phyloP scores from a whole-genome alignment of 495 filamentous ascomycete genomes.

The Daldinia loculata region DNA sequence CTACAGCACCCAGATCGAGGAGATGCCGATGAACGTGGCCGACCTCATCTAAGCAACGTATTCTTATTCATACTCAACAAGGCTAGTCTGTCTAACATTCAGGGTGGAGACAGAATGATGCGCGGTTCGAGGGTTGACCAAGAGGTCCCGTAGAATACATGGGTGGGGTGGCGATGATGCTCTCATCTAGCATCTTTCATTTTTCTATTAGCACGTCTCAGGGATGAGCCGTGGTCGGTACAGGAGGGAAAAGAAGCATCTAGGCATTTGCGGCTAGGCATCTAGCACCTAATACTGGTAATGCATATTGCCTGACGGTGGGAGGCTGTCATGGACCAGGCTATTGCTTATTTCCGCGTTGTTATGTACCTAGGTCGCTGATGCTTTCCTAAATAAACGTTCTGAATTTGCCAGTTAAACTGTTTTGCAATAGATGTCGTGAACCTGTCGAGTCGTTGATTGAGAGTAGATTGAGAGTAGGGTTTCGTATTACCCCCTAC shows the following conservation, averaged over 20 bases:
- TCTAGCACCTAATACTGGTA: conserved; percentile 46
- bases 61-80: conserved; percentile 7
- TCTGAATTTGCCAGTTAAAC: conserved; percentile 23
- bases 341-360: conserved; percentile 40
- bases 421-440: not conserved
- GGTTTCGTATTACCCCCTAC: not conserved
- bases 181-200: conserved; percentile 35
- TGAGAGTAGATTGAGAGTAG: not conserved
- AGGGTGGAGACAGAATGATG: conserved; percentile 15
- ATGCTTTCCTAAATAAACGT: conserved; percentile 45
- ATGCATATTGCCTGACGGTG: conserved; percentile 40
- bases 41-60: conserved; percentile 63
- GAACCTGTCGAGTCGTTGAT: not conserved
- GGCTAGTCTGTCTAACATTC: conserved; percentile 7
- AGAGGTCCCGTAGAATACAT: conserved; percentile 34
- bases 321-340: conserved; percentile 36
- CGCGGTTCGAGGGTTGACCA: conserved; percentile 33
- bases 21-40: conserved; percentile 89
- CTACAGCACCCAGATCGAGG: conserved; percentile 83
- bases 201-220: conserved; percentile 37
- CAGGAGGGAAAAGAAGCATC: conserved; percentile 44
- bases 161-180: conserved; percentile 29
- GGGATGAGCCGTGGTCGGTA: conserved; percentile 28
- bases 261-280: conserved; percentile 45
- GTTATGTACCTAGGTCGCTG: conserved; percentile 45